Evolutionary conservation across 106 monocot species (phyloP).

Genomic region (Iris macrosiphon): DNA sequence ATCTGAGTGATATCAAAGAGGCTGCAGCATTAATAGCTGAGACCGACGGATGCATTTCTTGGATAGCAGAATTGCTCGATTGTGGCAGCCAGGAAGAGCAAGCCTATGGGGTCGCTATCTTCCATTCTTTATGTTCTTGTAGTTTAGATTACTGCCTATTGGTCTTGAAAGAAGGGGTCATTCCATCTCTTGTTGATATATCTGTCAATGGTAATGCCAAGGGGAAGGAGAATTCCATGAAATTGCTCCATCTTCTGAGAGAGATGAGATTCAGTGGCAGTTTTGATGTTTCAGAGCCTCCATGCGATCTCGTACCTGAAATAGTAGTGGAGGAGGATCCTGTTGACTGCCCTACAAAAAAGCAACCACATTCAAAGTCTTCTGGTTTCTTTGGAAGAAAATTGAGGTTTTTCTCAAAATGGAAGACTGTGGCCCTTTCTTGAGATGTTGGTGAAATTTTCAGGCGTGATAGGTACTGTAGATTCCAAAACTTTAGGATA

Average conservation of each 20-base stretch:
- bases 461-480: constrained; percentile 1
- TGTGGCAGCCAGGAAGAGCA: constrained; percentile 47
- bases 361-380: constrained; percentile 12
- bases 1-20: constrained; percentile 40
- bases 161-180: constrained; percentile 80
- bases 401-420: constrained; percentile 33
- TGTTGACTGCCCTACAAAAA: constrained; percentile 7
- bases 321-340: neutral
- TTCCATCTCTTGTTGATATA: constrained; percentile 70
- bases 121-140: constrained; percentile 40
- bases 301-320: constrained; percentile 7
- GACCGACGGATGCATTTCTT: constrained; percentile 42
- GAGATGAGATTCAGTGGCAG: constrained; percentile 32
- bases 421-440: constrained; percentile 8
- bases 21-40: constrained; percentile 27
- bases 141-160: constrained; percentile 36
- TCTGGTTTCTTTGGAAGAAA: constrained; percentile 43
- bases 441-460: neutral
- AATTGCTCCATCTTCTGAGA: constrained; percentile 67
- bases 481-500: neutral
- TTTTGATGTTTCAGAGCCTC: constrained; percentile 15
- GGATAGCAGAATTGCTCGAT: constrained; percentile 57
- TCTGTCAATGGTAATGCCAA: constrained; percentile 64
- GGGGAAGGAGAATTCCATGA: constrained; percentile 33
- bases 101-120: constrained; percentile 43